Evolutionary conservation across 2,329 filamentous ascomycete species (phyloP), one percentile per base, ranked within the genome.

Genomic region (Fonsecaea erecta): DNA sequence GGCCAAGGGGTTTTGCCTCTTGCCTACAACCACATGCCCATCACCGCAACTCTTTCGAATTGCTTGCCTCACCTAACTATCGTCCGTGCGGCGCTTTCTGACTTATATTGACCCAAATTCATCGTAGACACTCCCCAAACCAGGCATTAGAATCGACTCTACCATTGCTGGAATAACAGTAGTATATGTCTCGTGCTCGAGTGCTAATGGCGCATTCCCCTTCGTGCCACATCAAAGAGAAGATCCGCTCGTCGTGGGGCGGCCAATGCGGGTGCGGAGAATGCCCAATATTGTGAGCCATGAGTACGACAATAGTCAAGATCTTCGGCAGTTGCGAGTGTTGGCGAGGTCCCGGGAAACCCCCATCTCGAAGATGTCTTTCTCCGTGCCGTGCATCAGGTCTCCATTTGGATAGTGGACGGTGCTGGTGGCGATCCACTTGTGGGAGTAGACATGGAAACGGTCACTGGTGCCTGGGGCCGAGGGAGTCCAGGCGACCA

Each of bases 241-340:
- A 60, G 57, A 60, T 54, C 12, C 35, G 34, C 34, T 52, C 30
- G 30, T 52, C 56, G 62, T 64, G 62, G 62, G 57, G 62, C 56
- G 48, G 14, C n/a, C n/a, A 37, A 21, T 52, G 43, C 48, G 30
- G 32, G 32, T 60, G 53, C 65, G 65, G 65, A 67, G 62, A 67
- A 63, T 40, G 37, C 65, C 65, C 62, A n/a, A n/a, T n/a, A 64
- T 54, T 43, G 28, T 9, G 8, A n/a, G 18, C 43, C 57, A 24
- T n/a, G 30, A 26, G 34, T 7, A 18, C 37, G 35, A 40, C 43
- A n/a, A 48, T 3, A 28, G 35, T 34, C 24, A 21, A 35, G 53
- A 51, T 60, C 53, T 34, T 67, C 65, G 65, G 65, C 65, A 67
- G 65, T 67, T 64, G 59, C 59, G 28, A 16, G 21, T 34, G 40